These are phyloP conservation scores for Astragalus glycyphyllos DNA, from an alignment of 306 rosid species.

Conservation along the genomic window DNA sequence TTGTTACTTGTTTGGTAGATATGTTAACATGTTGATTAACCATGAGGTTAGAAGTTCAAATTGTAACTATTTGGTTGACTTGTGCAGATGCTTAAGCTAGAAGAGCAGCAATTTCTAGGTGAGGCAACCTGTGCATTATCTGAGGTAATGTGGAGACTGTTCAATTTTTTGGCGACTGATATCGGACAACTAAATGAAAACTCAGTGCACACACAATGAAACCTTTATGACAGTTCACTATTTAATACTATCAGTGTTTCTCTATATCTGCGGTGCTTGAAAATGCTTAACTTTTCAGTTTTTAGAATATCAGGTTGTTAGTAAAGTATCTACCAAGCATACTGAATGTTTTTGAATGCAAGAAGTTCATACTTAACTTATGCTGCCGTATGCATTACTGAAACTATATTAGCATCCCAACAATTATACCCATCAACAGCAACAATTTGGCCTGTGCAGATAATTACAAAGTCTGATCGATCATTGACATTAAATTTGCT, in stretches of 20 bases:
- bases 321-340: slow-evolving; percentile 13
- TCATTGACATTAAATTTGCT: slow-evolving; percentile 71
- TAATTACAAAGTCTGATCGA: slow-evolving; percentile 71
- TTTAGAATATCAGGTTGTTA: slow-evolving; percentile 20
- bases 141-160: slow-evolving; percentile 65
- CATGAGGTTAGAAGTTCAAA: slow-evolving; percentile 36
- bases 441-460: slow-evolving; percentile 65
- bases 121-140: slow-evolving; percentile 89
- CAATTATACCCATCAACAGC: slow-evolving; percentile 23
- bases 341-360: slow-evolving; percentile 10
- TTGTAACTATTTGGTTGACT: slow-evolving; percentile 44
- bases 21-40: slow-evolving; percentile 32
- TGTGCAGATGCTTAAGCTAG: slow-evolving; percentile 91
- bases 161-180: slow-evolving; percentile 23
- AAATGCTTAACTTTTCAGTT: slow-evolving; percentile 27
- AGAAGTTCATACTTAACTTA: slow-evolving; percentile 40
- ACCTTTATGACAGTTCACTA: slow-evolving; percentile 14
- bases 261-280: slow-evolving; percentile 33
- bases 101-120: slow-evolving; percentile 96
- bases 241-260: slow-evolving; percentile 18
- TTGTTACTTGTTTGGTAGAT: slow-evolving; percentile 33
- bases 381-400: slow-evolving; percentile 30
- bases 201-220: slow-evolving; percentile 24
- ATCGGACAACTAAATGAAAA: slow-evolving; percentile 33
- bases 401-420: slow-evolving; percentile 41